phyloP scores from a whole-genome alignment of 202 grass and related monocot genomes.

The Brachypodium distachyon region DNA sequence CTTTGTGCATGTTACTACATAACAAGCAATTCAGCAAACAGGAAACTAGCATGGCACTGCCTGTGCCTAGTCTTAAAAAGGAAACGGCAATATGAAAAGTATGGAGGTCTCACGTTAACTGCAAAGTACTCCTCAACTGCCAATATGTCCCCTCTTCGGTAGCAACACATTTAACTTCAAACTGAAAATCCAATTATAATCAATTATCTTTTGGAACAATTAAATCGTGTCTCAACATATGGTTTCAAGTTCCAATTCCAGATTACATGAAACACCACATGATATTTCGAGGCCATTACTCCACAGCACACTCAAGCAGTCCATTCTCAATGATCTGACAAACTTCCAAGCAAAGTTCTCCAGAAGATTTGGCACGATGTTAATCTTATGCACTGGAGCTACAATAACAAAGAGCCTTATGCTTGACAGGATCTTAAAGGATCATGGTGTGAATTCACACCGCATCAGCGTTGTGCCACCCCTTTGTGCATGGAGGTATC shows the following conservation, averaged over 20 bases:
- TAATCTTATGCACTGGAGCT: conserved; percentile 1
- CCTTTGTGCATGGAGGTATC: conserved; percentile 88
- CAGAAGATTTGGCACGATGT: background rate
- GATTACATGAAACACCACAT: conserved; percentile 12
- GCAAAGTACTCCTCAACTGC: background rate
- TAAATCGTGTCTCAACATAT: background rate
- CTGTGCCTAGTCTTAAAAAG: background rate
- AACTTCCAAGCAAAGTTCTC: conserved; percentile 15
- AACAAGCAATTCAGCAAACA: background rate
- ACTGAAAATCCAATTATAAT: background rate
- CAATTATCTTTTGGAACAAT: background rate
- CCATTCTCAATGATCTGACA: background rate
- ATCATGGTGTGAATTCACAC: conserved; percentile 30
- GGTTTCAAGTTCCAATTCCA: conserved; percentile 12
- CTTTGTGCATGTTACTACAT: background rate
- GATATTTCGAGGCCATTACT: background rate
- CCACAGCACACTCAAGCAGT: background rate
- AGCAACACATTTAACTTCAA: background rate
- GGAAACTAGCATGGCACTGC: background rate
- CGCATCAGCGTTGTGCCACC: conserved; percentile 86
- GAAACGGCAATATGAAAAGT: background rate
- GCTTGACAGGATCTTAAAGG: background rate
- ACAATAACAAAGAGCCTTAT: background rate
- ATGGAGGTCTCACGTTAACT: background rate
- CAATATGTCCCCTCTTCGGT: background rate